These are phyloP conservation scores for Phytophthora meadii DNA, from an alignment of 352 stramenopile species.

Conservation along the genomic window DNA sequence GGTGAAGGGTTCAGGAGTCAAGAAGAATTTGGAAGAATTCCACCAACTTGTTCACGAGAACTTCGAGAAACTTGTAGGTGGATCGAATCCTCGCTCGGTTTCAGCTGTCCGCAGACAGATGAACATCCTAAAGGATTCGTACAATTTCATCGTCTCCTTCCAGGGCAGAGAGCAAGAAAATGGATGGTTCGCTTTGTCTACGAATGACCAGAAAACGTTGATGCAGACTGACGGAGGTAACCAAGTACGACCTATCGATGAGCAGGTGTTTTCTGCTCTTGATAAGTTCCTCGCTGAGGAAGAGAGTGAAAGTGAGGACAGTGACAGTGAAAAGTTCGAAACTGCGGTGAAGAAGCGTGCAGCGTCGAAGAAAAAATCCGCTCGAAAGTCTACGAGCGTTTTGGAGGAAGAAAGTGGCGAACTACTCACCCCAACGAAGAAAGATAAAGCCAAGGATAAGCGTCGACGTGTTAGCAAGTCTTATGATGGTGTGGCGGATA, in stretches of 20 bases:
- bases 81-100: conserved; percentile 5
- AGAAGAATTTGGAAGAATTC: conserved; percentile 3
- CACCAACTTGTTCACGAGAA: conserved; percentile 13
- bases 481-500: conserved; percentile 6
- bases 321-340: conserved; percentile 22
- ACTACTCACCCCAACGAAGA: conserved; percentile 1
- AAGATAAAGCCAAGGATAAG: conserved; percentile 9
- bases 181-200: conserved; percentile 22
- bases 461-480: conserved; percentile 12
- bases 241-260: conserved; percentile 19
- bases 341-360: conserved; percentile 1
- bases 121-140: conserved; percentile 17
- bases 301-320: conserved; percentile 7
- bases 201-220: conserved; percentile 16
- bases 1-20: neutral
- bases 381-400: conserved; percentile 4
- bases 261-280: conserved; percentile 13
- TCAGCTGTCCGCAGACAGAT: neutral
- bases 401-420: conserved; percentile 26
- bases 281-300: conserved; percentile 13
- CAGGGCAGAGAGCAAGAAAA: neutral
- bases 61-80: conserved; percentile 17
- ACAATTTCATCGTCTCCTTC: conserved; percentile 21
- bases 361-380: neutral
- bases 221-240: conserved; percentile 28